phyloP scores from a whole-genome alignment of 2,329 filamentous ascomycete species.

The Periconia sp. region DNA sequence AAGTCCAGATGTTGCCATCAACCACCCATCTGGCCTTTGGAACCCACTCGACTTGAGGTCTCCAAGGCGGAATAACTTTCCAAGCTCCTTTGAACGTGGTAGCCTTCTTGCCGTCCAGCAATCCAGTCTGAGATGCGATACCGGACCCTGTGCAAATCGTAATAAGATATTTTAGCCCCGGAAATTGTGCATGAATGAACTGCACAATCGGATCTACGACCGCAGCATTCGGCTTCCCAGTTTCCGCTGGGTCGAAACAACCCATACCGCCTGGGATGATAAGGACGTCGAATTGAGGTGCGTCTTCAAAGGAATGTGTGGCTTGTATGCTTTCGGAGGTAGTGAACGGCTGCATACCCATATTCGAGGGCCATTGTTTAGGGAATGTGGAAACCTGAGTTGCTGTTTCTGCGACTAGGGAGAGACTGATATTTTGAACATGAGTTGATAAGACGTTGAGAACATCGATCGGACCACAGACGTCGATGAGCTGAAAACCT shows the following conservation, averaged over 20 bases:
- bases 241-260: not conserved
- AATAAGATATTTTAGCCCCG: too few species aligned
- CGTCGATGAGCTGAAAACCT: conserved; percentile 5
- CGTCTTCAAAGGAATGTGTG: conserved; percentile 58
- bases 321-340: conserved; percentile 27
- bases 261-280: conserved; percentile 65
- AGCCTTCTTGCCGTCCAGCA: conserved; percentile 61
- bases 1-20: too few species aligned
- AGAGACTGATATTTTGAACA: not conserved
- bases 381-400: conserved; percentile 1
- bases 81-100: conserved; percentile 51
- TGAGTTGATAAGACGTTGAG: conserved; percentile 1
- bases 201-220: conserved; percentile 3
- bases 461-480: conserved; percentile 7
- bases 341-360: conserved; percentile 17
- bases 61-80: conserved; percentile 49
- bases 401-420: not conserved
- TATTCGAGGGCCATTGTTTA: not conserved
- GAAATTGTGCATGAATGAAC: not conserved
- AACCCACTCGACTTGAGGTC: conserved; percentile 64
- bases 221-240: not conserved
- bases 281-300: conserved; percentile 61
- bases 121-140: conserved; percentile 62
- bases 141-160: conserved; percentile 70
- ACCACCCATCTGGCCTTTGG: conserved; percentile 66